Conservation (phyloP, 345 rosid genomes). For the Lumnitzera racemosa region DNA sequence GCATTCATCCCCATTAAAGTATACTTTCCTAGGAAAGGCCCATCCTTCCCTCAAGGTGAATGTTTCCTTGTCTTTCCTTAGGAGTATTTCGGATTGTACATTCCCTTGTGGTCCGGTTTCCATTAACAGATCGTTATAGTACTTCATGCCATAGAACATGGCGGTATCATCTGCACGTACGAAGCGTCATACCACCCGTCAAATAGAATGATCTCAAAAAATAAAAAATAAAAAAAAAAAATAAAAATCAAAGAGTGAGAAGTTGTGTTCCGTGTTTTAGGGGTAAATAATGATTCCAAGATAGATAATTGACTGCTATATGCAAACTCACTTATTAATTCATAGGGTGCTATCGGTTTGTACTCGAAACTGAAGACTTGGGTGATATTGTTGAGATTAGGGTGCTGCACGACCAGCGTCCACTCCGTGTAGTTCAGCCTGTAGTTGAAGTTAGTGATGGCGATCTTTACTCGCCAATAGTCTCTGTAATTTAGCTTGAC, state of each 20-base stretch:
- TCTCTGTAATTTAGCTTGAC: constrained; percentile 52
- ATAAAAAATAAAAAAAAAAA: too few species aligned
- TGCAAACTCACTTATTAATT: constrained; percentile 44
- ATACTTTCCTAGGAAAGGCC: constrained; percentile 84
- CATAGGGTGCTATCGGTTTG: constrained; percentile 45
- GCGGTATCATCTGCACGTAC: constrained; percentile 71
- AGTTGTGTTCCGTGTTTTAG: too few species aligned
- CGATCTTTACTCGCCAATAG: constrained; percentile 57
- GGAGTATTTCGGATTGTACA: constrained; percentile 80
- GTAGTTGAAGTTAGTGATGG: constrained; percentile 55
- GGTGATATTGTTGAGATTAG: constrained; percentile 54
- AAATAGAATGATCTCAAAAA: too few species aligned
- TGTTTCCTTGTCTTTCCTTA: constrained; percentile 58
- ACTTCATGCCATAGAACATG: constrained; percentile 82
- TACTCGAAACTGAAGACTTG: constrained; percentile 56
- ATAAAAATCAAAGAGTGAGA: too few species aligned
- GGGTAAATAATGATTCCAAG: too few species aligned
- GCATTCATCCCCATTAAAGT: constrained; percentile 88
- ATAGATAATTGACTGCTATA: constrained; percentile 3
- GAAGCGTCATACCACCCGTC: too few species aligned
- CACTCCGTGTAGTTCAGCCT: constrained; percentile 51
- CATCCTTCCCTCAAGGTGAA: constrained; percentile 89
- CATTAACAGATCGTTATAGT: constrained; percentile 74
- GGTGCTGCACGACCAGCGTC: constrained; percentile 62
- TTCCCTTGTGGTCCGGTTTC: constrained; percentile 82